Evolutionary conservation across 2,329 filamentous ascomycete species (phyloP).

Genomic region (Alternaria metachromatica): DNA sequence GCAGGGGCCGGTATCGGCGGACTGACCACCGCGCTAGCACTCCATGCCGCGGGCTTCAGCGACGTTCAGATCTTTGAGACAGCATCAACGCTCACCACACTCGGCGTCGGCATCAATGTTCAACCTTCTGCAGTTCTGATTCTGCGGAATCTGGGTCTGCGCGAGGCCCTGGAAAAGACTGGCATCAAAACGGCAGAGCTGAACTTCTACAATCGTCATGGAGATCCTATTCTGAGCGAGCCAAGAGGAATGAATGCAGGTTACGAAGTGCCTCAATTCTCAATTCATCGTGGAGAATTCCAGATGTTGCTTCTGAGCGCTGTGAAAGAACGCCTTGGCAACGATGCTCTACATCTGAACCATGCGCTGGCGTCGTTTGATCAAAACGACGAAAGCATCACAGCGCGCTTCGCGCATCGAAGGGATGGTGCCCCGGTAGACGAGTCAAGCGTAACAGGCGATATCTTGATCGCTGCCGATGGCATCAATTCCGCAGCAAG

Average conservation of each 20-base stretch:
- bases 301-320: constrained; percentile 54
- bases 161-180: constrained; percentile 50
- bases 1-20: constrained; percentile 73
- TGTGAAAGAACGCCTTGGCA: constrained; percentile 51
- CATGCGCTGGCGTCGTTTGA: constrained; percentile 48
- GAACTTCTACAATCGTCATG: constrained; percentile 55
- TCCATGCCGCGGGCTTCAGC: constrained; percentile 71
- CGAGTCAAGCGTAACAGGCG: constrained; percentile 39
- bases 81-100: constrained; percentile 49
- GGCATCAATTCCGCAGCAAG: constrained; percentile 56
- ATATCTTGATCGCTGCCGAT: constrained; percentile 52
- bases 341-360: constrained; percentile 48
- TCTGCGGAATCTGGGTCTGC: constrained; percentile 52
- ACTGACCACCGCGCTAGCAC: constrained; percentile 70
- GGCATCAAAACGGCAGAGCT: constrained; percentile 54
- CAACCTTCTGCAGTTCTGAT: constrained; percentile 56
- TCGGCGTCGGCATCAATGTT: constrained; percentile 57
- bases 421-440: constrained; percentile 35
- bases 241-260: constrained; percentile 51
- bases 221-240: constrained; percentile 53
- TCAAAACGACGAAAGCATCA: constrained; percentile 48
- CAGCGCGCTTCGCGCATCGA: constrained; percentile 47
- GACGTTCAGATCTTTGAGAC: constrained; percentile 55
- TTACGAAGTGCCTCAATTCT: constrained; percentile 54
- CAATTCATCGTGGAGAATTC: constrained; percentile 55